Base-by-base conservation (phyloP, 164 flowering plant species). In the Berberis vulgaris region DNA sequence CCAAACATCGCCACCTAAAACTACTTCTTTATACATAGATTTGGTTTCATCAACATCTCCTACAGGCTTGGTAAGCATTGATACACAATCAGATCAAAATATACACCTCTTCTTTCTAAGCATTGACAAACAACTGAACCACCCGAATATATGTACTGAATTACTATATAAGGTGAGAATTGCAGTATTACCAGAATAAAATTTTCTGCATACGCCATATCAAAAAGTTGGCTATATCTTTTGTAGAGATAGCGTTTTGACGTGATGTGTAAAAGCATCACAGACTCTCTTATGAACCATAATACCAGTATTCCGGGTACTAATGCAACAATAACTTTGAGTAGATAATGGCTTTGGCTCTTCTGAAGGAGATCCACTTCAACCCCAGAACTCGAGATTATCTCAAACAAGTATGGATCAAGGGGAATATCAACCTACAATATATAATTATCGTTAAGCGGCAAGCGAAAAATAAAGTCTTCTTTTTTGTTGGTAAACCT, bases 1-100 rank as follows among this genome's bases (percentile, higher is more conserved):
- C 98, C 98, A 94, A 38, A 88, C 95, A 74, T 94, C 98, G 72
- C 97, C 98, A 58, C 98, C 98, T 65, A 91, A 69, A 10, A 94
- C 84, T 4, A 94, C 95, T 73, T 91, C 97, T 78, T 85, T 86
- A 67, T 82, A 77, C 97, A 91, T 91, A 9, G 91, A 81, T 72
- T 84, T 89, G 59, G 85, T 77, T 69, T 83, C 90, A 71, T 81
- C 82, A 61, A 66, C 75, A 71, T 84, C 82, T 69, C 88, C 89
- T 72, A 86, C 81, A 64, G 97, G 97, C 98, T 94, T 86, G 60
- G 70, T 56, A 62, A 70, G 47, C 43, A 65, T 10, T 4, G 39
- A 64, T 45, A 63, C 4, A 59, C 47, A 41, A 55, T 56, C 26
- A 26, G 26, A 26, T 26, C 26, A 26, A 26, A 26, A 26, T 26